These are phyloP conservation scores for Solidago caesia DNA, from an alignment of 129 eudicot species.

Conservation along the genomic window DNA sequence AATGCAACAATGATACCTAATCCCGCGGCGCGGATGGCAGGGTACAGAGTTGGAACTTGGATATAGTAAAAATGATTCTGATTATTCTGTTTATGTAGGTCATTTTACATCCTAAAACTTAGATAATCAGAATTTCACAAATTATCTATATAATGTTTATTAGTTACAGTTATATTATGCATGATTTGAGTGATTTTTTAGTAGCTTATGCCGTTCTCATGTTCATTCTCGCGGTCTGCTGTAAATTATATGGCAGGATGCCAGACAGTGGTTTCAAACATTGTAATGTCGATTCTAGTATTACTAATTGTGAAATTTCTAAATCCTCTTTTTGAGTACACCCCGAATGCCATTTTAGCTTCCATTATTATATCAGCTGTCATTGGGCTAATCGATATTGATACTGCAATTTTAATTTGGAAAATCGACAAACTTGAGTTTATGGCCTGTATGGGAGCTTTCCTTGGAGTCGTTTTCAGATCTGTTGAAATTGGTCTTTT, in stretches of 20 bases:
- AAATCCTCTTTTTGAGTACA: constrained; percentile 79
- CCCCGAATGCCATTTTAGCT: constrained; percentile 84
- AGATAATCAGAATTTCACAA: too few species aligned
- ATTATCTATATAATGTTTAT: neutral
- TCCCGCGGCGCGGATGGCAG: too few species aligned
- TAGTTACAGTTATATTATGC: neutral
- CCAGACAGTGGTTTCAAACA: constrained; percentile 69
- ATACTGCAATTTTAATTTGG: constrained; percentile 72
- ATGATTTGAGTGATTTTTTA: neutral
- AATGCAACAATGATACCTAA: too few species aligned
- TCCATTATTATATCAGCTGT: constrained; percentile 87
- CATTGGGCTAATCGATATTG: constrained; percentile 60
- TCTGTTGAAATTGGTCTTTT: constrained; percentile 84
- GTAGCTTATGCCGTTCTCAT: constrained; percentile 25
- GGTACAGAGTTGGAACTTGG: too few species aligned
- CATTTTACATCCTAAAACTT: too few species aligned
- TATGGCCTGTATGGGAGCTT: constrained; percentile 84
- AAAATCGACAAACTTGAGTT: constrained; percentile 82
- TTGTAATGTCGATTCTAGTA: constrained; percentile 70
- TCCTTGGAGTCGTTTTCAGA: constrained; percentile 70
- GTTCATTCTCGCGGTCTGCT: constrained; percentile 72
- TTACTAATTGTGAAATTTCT: constrained; percentile 53
- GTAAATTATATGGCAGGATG: constrained; percentile 83
- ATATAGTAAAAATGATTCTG: too few species aligned
- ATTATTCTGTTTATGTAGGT: too few species aligned